These are phyloP conservation scores for Leishmania guyanensis DNA, from an alignment of 208 protist species.

Conservation along the genomic window DNA sequence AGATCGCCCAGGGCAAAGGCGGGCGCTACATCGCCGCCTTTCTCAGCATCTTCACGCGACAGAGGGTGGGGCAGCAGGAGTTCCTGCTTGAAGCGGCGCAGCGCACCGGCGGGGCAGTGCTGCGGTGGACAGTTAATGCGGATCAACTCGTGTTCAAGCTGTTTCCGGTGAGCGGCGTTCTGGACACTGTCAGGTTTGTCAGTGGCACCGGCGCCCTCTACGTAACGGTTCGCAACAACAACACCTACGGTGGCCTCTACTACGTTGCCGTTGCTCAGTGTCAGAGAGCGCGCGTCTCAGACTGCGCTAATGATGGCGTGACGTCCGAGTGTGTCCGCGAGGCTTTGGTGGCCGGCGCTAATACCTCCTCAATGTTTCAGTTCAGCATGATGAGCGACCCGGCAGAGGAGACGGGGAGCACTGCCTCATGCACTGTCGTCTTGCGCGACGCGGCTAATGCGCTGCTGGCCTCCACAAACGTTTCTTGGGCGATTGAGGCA, in stretches of 20 bases:
- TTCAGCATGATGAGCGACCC: conserved; percentile 10
- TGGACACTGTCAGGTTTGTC: conserved; percentile 6
- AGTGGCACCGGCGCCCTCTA: conserved; percentile 2
- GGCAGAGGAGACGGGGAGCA: neutral
- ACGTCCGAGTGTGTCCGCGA: conserved; percentile 13
- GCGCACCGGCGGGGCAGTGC: conserved; percentile 24
- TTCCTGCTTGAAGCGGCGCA: conserved; percentile 33
- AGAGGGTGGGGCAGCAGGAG: conserved; percentile 5
- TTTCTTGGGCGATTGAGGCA: conserved; percentile 8
- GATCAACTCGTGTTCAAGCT: conserved; percentile 42
- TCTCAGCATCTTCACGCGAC: conserved; percentile 36
- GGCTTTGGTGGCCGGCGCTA: conserved; percentile 13
- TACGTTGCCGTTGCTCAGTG: conserved; percentile 34
- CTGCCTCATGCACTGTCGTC: conserved; percentile 32
- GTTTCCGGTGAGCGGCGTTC: conserved; percentile 34
- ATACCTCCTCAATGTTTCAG: neutral
- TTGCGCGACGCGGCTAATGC: conserved; percentile 37
- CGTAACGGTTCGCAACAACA: conserved; percentile 17
- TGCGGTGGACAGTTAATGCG: conserved; percentile 52
- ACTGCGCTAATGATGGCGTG: conserved; percentile 20
- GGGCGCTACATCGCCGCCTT: conserved; percentile 49
- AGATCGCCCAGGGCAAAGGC: conserved; percentile 27
- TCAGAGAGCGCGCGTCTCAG: neutral
- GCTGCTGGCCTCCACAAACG: conserved; percentile 25
- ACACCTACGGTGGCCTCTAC: conserved; percentile 22